phyloP scores from a whole-genome alignment of 176 grass and related monocot species.

The Coix lacrymajobi region DNA sequence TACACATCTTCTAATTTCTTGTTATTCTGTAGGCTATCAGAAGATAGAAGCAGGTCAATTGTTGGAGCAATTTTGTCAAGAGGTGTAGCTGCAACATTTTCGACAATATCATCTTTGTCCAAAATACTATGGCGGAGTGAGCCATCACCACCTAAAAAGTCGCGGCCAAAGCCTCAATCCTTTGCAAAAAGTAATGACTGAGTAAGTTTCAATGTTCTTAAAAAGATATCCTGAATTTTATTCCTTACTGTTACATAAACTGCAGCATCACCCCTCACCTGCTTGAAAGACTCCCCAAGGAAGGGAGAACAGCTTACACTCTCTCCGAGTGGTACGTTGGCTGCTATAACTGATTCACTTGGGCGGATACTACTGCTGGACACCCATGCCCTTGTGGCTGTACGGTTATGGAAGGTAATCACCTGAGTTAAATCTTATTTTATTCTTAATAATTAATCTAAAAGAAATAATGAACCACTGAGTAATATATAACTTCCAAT shows the following conservation, averaged over 20 bases:
- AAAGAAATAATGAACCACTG: neutral
- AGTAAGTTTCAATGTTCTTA: conserved; percentile 22
- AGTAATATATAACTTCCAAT: neutral
- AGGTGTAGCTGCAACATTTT: conserved; percentile 85
- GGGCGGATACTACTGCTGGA: conserved; percentile 85
- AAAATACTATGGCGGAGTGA: conserved; percentile 85
- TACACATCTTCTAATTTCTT: neutral
- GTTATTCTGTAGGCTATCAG: conserved; percentile 67
- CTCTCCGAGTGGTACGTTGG: conserved; percentile 88
- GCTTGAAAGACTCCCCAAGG: conserved; percentile 83
- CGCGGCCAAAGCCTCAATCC: conserved; percentile 71
- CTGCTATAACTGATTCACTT: conserved; percentile 93
- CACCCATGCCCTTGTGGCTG: conserved; percentile 88
- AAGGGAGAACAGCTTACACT: conserved; percentile 88
- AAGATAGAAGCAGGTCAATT: conserved; percentile 89
- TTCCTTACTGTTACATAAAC: conserved; percentile 24
- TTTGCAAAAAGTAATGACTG: conserved; percentile 81
- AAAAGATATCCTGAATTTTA: neutral
- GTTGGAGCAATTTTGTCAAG: conserved; percentile 94
- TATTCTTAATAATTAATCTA: neutral
- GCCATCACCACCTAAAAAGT: conserved; percentile 58
- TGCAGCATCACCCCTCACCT: conserved; percentile 83
- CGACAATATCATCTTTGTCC: conserved; percentile 89
- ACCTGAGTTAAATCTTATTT: neutral
- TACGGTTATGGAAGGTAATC: conserved; percentile 91